phyloP scores from a whole-genome alignment of 257 asterid species.

The Salvia hispanica region DNA sequence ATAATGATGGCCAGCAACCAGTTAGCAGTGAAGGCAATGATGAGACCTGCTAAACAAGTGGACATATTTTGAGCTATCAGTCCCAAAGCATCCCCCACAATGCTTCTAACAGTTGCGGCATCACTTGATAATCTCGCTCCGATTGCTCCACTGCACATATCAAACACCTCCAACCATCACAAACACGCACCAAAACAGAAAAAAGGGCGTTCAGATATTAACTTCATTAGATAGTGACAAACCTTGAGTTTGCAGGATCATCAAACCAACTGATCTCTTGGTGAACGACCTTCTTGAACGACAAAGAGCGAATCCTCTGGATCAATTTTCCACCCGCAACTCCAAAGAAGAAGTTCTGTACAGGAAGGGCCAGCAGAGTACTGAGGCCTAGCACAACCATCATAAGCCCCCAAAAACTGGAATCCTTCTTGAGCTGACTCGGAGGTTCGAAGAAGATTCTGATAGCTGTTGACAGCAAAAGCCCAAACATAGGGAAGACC shows the following conservation, averaged over 20 bases:
- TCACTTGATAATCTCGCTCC: slow-evolving; percentile 83
- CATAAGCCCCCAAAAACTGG: slow-evolving; percentile 63
- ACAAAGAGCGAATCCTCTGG: slow-evolving; percentile 62
- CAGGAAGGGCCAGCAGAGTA: slow-evolving; percentile 46
- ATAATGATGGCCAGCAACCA: slow-evolving; percentile 75
- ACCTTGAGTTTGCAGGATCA: slow-evolving; percentile 89
- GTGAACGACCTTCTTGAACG: slow-evolving; percentile 72
- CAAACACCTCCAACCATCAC: slow-evolving; percentile 20
- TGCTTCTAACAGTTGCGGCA: slow-evolving; percentile 66
- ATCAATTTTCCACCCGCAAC: slow-evolving; percentile 80
- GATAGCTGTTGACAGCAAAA: slow-evolving; percentile 60
- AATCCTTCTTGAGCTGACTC: slow-evolving; percentile 42
- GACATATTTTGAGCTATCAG: slow-evolving; percentile 69
- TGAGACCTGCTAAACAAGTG: slow-evolving; percentile 58
- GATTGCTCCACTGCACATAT: slow-evolving; percentile 66
- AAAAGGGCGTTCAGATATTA: slow-evolving; percentile 30
- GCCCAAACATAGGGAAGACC: slow-evolving; percentile 68
- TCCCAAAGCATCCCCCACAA: slow-evolving; percentile 84
- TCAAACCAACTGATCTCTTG: slow-evolving; percentile 92
- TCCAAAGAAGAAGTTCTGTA: slow-evolving; percentile 73
- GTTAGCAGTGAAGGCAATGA: slow-evolving; percentile 71
- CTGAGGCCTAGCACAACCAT: slow-evolving; percentile 44
- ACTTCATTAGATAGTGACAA: slow-evolving; percentile 19
- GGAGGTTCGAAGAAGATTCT: slow-evolving; percentile 64
- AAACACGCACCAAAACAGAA: neutral